Base-by-base conservation (phyloP, 2,329 filamentous ascomycete genomes). In the Pseudogymnoascus sp. region DNA sequence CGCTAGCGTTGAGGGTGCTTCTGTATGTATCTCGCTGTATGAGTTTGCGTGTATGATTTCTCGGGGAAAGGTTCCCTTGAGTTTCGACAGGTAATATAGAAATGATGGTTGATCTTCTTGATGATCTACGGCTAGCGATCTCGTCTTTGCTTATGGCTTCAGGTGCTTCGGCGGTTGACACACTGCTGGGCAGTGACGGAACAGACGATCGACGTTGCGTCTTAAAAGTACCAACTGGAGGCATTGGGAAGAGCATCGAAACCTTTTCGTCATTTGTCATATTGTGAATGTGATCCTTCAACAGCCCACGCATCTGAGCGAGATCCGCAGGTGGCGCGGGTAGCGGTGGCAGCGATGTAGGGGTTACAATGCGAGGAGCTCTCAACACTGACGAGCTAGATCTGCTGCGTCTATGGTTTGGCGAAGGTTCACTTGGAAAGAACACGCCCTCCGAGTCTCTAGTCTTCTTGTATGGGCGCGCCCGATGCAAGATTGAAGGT, bases 241-340 rank as follows among this genome's bases (percentile, higher is more conserved):
- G 77, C 6, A 73, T 70, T 3, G 79, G 75, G 66, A 82, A 83
- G 24, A 85, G 72, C 4, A 83, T 70, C 1, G 76, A 73, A 74
- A 85, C 82, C 70, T 84, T 85, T 68, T 85, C 83, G 61, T 84
- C 76, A 65, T 83, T 79, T 0, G 81, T 83, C 82, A 84, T 85
- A 69, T 81, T 84, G 71, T 79, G 80, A 2, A 81, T 83, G 65
- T 82, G 73, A 64, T 83, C 84, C 2, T 81, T 79, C 5, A 78
- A 74, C 16, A 82, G 75, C 14, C 79, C 72, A 40, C 71, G 64
- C 6, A 75, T 68, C 14, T 73, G 69, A 24, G 75, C 74, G 16
- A 77, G 75, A 63, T 74, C 80, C 60, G 75, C 77, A 1, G 82
- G 68, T 26, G 66, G 68, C 5, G 67, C 80, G 0, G 79, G 74